Conservation (phyloP, 2,329 filamentous ascomycete genomes). For the Colletotrichum navitas region DNA sequence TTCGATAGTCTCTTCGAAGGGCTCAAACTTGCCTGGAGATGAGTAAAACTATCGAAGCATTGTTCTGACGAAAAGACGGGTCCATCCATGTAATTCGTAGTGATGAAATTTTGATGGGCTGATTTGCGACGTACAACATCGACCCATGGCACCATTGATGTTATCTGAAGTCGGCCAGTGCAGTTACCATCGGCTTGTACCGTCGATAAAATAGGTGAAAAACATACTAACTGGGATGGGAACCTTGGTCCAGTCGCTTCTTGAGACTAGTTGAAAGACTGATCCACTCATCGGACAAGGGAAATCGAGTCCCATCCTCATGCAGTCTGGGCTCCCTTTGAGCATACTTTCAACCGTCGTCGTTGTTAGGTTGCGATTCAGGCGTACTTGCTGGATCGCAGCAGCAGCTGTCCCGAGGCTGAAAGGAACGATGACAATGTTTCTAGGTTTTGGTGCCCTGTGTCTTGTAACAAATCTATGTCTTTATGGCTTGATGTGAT, state of each 20-base stretch:
- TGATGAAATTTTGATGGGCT: not conserved
- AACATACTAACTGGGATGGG: too few species aligned
- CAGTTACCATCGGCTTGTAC: not conserved
- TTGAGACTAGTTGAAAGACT: not conserved
- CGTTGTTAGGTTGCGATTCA: too few species aligned
- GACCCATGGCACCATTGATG: not conserved
- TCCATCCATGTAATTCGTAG: not conserved
- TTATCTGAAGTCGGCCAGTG: not conserved
- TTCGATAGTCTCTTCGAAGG: not conserved
- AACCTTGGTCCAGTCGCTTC: not conserved
- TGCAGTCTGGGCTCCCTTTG: not conserved
- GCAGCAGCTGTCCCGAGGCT: not conserved
- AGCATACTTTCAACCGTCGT: not conserved
- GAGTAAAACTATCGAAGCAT: not conserved
- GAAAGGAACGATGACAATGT: not conserved
- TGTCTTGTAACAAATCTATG: not conserved
- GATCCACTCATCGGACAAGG: not conserved
- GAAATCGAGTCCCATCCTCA: not conserved
- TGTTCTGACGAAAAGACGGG: not conserved
- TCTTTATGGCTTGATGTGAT: not conserved
- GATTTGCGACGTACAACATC: too few species aligned
- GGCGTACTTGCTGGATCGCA: not conserved
- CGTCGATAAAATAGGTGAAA: not conserved
- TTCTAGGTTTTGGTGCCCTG: not conserved
- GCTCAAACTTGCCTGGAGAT: not conserved